Conservation (phyloP, 495 filamentous ascomycete genomes). For the Penicillium chermesinum region DNA sequence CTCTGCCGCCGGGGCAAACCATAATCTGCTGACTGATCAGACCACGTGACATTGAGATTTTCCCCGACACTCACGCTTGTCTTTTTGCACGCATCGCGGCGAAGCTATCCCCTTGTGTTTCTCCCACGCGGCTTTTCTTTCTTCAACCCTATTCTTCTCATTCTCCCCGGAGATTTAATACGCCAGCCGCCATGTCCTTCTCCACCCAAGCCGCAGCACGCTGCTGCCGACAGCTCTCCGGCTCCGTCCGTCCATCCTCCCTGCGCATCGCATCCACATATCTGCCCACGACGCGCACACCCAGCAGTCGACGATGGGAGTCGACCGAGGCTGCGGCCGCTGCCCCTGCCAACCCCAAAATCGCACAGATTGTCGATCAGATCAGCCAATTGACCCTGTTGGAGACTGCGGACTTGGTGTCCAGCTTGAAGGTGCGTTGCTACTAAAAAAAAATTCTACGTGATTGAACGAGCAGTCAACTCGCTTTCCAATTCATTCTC, state of each 20-base stretch:
- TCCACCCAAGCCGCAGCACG: conserved; percentile 40
- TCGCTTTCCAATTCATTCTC: too few species aligned
- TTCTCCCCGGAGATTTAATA: neutral
- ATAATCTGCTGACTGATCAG: neutral
- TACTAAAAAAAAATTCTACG: too few species aligned
- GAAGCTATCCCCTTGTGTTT: conserved; percentile 15
- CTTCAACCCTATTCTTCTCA: conserved; percentile 4
- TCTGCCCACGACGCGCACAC: conserved; percentile 34
- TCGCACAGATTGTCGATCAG: conserved; percentile 88
- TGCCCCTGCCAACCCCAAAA: conserved; percentile 71
- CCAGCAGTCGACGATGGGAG: conserved; percentile 41
- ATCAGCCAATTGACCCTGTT: conserved; percentile 96
- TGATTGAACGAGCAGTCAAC: too few species aligned
- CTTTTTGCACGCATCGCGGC: conserved; percentile 19
- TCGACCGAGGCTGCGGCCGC: conserved; percentile 54
- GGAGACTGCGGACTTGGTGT: conserved; percentile 93
- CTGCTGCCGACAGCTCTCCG: conserved; percentile 42
- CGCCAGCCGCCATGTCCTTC: conserved; percentile 36
- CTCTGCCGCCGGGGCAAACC: too few species aligned
- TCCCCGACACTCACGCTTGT: conserved; percentile 26
- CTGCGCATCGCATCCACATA: conserved; percentile 45
- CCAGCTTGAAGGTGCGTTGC: conserved; percentile 74
- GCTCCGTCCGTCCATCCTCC: conserved; percentile 40
- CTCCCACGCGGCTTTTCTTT: conserved; percentile 7
- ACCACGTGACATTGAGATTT: conserved; percentile 41